phyloP scores from a whole-genome alignment of 2,329 filamentous ascomycete species.

The Aspergillus pseudoterreus region DNA sequence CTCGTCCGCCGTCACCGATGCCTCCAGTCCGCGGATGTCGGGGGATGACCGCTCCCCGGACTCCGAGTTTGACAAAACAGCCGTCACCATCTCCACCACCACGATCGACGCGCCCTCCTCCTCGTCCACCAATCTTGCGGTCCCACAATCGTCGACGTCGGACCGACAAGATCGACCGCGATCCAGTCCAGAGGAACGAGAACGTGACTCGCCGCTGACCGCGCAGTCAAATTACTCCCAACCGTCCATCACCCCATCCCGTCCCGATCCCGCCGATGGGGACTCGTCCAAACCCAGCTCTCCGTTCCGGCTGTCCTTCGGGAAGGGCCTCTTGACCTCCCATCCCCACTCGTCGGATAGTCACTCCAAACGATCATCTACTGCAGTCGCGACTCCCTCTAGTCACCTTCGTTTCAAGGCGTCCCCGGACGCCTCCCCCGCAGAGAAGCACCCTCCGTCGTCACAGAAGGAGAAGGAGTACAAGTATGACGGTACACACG shows the following conservation, averaged over 20 bases:
- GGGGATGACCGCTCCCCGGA: constrained; percentile 19
- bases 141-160: constrained; percentile 18
- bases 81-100: constrained; percentile 15
- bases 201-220: constrained; percentile 18
- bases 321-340: constrained; percentile 24
- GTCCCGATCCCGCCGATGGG: constrained; percentile 23
- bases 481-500: constrained; percentile 18
- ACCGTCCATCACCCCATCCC: constrained; percentile 17
- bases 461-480: constrained; percentile 19
- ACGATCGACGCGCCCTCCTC: constrained; percentile 22
- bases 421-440: constrained; percentile 24
- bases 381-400: constrained; percentile 18
- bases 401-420: constrained; percentile 26
- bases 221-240: constrained; percentile 27
- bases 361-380: constrained; percentile 26
- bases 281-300: constrained; percentile 31
- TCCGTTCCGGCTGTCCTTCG: constrained; percentile 34
- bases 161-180: constrained; percentile 26
- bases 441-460: constrained; percentile 18
- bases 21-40: constrained; percentile 15
- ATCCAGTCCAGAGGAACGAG: constrained; percentile 29
- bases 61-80: constrained; percentile 21
- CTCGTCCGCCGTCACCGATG: constrained; percentile 16
- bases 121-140: constrained; percentile 26
- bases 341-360: constrained; percentile 20